A percentile compares a stretch with the other conserved stretches of the same genome.
Evolutionary conservation across 371 early-diverging fungal species (phyloP).

Genomic region (Mortierella sp.): DNA sequence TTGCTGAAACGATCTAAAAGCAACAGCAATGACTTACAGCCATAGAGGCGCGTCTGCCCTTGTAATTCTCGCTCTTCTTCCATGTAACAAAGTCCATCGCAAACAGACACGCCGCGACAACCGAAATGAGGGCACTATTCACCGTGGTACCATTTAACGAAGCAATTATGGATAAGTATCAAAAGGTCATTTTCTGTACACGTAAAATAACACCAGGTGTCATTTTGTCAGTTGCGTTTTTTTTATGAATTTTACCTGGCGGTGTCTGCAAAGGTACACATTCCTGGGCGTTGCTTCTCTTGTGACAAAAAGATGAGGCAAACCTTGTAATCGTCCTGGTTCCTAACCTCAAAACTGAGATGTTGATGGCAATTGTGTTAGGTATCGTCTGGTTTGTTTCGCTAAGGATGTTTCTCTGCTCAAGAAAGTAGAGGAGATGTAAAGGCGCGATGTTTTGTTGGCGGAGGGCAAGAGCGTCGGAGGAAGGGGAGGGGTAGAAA

Average conservation of each 20-base stretch:
- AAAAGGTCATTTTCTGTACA: too few relatives aligned
- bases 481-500: neutral
- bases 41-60: slow-evolving; percentile 23
- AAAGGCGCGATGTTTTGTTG: neutral
- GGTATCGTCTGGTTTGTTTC: too few relatives aligned
- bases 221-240: neutral
- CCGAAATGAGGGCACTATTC: slow-evolving; percentile 17
- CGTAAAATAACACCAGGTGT: too few relatives aligned
- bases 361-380: too few relatives aligned
- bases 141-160: too few relatives aligned
- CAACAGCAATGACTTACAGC: slow-evolving; percentile 12
- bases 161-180: neutral
- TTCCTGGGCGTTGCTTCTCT: neutral
- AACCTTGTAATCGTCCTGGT: neutral
- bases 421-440: neutral
- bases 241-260: slow-evolving; percentile 7
- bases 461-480: too few relatives aligned
- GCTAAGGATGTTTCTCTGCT: too few relatives aligned
- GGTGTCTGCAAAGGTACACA: slow-evolving; percentile 14
- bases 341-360: neutral
- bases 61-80: slow-evolving; percentile 43
- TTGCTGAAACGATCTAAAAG: neutral
- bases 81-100: slow-evolving; percentile 29
- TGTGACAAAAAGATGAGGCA: neutral
- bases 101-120: neutral